Evolutionary conservation across 805 yeast species (phyloP).

Genomic region (Cyberlindnera maritima): DNA sequence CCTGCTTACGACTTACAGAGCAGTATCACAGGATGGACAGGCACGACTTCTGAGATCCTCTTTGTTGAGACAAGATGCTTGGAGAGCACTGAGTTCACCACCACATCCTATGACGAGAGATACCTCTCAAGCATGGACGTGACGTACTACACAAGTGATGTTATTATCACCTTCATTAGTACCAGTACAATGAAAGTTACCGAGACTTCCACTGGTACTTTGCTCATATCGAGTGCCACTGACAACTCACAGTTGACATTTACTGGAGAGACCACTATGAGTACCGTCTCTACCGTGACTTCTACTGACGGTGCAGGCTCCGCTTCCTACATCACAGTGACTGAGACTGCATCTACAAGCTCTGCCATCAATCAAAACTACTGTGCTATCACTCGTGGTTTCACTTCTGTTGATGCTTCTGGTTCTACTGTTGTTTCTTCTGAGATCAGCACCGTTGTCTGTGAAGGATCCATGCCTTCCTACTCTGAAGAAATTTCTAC

Average conservation of each 20-base stretch:
- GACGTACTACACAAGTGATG: constrained; percentile 20
- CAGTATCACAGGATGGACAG: constrained; percentile 26
- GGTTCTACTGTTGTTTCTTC: constrained; percentile 6
- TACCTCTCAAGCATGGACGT: constrained; percentile 22
- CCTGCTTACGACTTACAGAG: constrained; percentile 20
- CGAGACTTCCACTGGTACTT: constrained; percentile 22
- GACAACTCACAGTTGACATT: constrained; percentile 7
- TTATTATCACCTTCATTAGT: constrained; percentile 24
- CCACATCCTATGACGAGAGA: constrained; percentile 21
- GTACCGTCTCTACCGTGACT: constrained; percentile 6
- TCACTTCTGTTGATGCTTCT: constrained; percentile 7
- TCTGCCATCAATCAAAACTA: constrained; percentile 15
- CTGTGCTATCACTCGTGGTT: constrained; percentile 15
- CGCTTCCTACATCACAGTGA: constrained; percentile 7
- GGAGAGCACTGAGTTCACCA: constrained; percentile 17
- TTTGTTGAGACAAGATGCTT: constrained; percentile 24
- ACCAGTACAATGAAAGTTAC: constrained; percentile 21
- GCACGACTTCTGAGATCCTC: constrained; percentile 12
- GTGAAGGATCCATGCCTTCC: constrained; percentile 5
- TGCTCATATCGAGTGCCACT: constrained; percentile 14
- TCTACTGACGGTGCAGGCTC: constrained; percentile 11
- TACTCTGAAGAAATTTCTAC: constrained; percentile 3
- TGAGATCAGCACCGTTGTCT: constrained; percentile 13
- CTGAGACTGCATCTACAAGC: constrained; percentile 13
- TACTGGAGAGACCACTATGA: constrained; percentile 1